Base-by-base conservation (phyloP, 352 stramenopile species). In the Phytophthora tentaculata region DNA sequence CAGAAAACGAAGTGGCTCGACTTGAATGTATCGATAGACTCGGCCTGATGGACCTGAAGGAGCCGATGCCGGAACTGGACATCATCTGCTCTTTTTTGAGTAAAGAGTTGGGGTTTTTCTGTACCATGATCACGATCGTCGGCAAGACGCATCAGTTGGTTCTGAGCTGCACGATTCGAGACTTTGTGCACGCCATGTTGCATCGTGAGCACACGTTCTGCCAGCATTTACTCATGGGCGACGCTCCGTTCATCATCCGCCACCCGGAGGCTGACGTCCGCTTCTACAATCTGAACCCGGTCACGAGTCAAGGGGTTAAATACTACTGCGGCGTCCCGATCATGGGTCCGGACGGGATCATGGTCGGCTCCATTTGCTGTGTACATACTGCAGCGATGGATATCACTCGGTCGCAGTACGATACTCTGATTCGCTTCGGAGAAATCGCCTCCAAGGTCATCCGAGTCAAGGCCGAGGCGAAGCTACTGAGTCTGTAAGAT, bases 311-410 rank as follows among this genome's bases (percentile, higher is more conserved):
- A 64, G 71, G 61, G 41, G 56, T 76, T 49, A 61, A 81, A 47
- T 91, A 84, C 49, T 91, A 89, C 71, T 88, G 77, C 67, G 83
- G 83, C 3, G 86, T 91, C 64, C 81, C 81, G 0, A 62, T 90
- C 50, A 47, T 63, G 12, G 60, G 68, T n/a, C 49, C 62, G 2
- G 45, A 60, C 35, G 64, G 61, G 14, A 10, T 69, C 17, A 62
- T 78, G 37, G 57, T 78, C 14, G 71, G 71, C 37, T 78, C 71
- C 14, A 78, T 78, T 61, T 78, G 71, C 52, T 75, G 67, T 47
- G 66, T 78, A 23, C 58, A 78, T 57, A 67, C 19, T 32, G 28
- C 64, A 7, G 51, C 71, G 9, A 74, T 78, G 67, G 56, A 75
- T 23, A 66, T 78, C 26, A 78, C 71, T 13, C 66, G 67, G 12